Evolutionary conservation across 2,329 filamentous ascomycete species (phyloP), one percentile per base, ranked within the genome.

Genomic region (Venturia aucupariae): DNA sequence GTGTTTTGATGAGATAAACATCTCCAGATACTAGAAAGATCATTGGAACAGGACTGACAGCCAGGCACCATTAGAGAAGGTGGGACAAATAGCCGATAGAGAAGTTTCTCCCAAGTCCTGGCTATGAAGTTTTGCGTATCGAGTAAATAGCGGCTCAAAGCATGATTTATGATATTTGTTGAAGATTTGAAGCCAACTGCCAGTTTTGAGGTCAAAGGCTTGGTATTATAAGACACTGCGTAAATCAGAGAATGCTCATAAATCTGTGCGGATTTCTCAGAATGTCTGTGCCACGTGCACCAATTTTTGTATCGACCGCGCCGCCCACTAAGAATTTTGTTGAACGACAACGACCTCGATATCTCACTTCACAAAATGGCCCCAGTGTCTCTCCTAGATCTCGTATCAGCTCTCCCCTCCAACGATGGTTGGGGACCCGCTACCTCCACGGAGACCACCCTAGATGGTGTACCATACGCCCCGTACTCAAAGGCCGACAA

Each of bases 401-500:
- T 81, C 64, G 78, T 82, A 67, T 74, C 76, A 66, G 72, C 77
- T 42, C 74, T 82, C 63, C 79, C 79, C 63, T 71, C 71, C 63
- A 76, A 73, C 66, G 76, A 78, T 67, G 74, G 75, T 68, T 99
- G 94, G 94, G 94, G 94, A 66, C 93, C 93, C 63, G 77, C 89
- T 67, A 85, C 89, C 70, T 89, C 92, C 67, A 86, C 81, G 71
- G 90, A 96, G 76, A 96, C 90, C 68, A 96, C 90, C 67, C 85
- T 97, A 72, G 88, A 96, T 75, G 94, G 94, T 75, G 91, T 97
- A 61, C 94, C 94, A 46, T 99, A 97, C 77, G 94, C 94, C 71
- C 94, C 94, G 67, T 99, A 94, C 82, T 97, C 92, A 70, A 99
- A 99, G 80, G 92, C 91, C 75, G 94, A 99, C 82, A 97, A 97